Conservation (phyloP, 1,284 basidiomycete species). For the Cryptococcus sp. region DNA sequence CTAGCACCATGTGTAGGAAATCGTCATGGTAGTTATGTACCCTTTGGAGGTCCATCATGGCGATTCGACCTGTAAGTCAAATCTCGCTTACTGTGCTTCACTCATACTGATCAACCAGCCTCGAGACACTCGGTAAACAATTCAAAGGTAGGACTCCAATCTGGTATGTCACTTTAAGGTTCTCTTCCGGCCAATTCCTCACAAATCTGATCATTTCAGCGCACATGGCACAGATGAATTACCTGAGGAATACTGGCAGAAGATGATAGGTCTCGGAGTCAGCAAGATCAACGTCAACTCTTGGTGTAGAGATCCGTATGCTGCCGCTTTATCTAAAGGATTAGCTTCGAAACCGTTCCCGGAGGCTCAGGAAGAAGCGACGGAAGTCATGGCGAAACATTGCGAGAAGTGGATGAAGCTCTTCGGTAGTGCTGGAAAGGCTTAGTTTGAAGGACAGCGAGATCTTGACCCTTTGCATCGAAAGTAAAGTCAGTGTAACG, state of each 20-base stretch:
- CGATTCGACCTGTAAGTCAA: constrained; percentile 32
- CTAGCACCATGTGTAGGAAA: constrained; percentile 50
- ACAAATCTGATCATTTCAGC: constrained; percentile 3
- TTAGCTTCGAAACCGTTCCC: constrained; percentile 40
- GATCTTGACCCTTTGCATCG: background rate
- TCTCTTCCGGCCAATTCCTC: background rate
- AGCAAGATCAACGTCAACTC: constrained; percentile 49
- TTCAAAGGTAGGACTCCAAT: constrained; percentile 14
- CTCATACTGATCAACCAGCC: background rate
- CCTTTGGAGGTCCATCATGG: constrained; percentile 34
- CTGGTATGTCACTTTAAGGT: constrained; percentile 1
- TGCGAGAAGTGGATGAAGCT: constrained; percentile 41
- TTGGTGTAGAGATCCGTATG: constrained; percentile 47
- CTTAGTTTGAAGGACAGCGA: constrained; percentile 15
- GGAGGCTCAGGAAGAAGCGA: constrained; percentile 42
- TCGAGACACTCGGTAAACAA: constrained; percentile 11
- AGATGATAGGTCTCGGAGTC: constrained; percentile 42
- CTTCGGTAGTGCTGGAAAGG: constrained; percentile 41
- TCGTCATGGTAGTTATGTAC: constrained; percentile 48
- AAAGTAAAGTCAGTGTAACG: too few relatives aligned
- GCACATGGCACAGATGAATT: constrained; percentile 48
- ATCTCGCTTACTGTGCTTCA: background rate
- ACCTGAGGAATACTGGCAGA: constrained; percentile 40
- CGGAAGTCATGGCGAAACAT: constrained; percentile 36
- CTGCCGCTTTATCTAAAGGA: constrained; percentile 27